Conservation (phyloP, 352 stramenopile genomes). For the Pythium apleroticum region DNA sequence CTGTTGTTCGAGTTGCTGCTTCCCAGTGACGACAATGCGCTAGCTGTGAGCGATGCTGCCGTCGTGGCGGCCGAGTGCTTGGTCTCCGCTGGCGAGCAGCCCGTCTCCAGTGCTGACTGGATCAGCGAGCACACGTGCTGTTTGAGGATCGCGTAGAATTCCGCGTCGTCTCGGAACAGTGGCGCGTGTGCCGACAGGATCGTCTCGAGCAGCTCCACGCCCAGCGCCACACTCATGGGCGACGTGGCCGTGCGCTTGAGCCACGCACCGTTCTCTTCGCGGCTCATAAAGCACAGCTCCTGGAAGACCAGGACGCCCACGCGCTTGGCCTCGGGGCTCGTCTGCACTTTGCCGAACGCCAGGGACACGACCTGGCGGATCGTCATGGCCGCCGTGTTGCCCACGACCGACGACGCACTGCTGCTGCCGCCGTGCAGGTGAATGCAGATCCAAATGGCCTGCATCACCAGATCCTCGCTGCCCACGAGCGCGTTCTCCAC, state of each 20-base stretch:
- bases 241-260: constrained; percentile 80
- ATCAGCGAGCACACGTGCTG: constrained; percentile 78
- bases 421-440: constrained; percentile 75
- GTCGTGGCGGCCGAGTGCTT: constrained; percentile 18
- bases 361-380: constrained; percentile 87
- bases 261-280: constrained; percentile 81
- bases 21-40: constrained; percentile 20
- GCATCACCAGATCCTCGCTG: constrained; percentile 86
- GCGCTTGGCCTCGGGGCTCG: constrained; percentile 66
- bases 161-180: constrained; percentile 68
- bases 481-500: constrained; percentile 54
- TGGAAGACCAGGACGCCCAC: constrained; percentile 86
- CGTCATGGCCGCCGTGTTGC: constrained; percentile 87
- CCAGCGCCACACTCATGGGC: constrained; percentile 72
- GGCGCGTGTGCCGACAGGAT: constrained; percentile 59
- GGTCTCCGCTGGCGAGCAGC: constrained; percentile 44
- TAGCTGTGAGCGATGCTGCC: constrained; percentile 18
- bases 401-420: constrained; percentile 73
- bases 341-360: constrained; percentile 80
- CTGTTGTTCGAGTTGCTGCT: constrained; percentile 38
- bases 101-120: constrained; percentile 69
- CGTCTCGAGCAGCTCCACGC: constrained; percentile 78
- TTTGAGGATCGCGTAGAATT: constrained; percentile 79
- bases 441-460: constrained; percentile 88
- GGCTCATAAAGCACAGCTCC: constrained; percentile 85